Evolutionary conservation across 495 filamentous ascomycete species (phyloP).

Genomic region (Platismatia glauca): DNA sequence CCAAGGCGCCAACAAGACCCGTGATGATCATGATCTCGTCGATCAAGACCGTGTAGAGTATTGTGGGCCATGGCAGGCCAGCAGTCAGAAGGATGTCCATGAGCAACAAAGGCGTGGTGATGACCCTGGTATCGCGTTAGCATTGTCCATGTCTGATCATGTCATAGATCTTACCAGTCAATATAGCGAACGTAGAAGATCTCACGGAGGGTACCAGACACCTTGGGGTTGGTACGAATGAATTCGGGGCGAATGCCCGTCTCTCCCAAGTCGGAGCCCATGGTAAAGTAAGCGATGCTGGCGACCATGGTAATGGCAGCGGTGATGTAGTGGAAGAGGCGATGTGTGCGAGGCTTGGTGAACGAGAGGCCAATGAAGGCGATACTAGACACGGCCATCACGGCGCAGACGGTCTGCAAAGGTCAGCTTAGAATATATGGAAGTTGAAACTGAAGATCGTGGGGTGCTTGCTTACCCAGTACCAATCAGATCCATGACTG

Average conservation of each 20-base stretch:
- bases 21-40: constrained; percentile 55
- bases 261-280: constrained; percentile 60
- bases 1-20: constrained; percentile 54
- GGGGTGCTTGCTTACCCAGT: constrained; percentile 35
- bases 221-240: constrained; percentile 32
- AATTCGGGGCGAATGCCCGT: constrained; percentile 52
- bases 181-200: constrained; percentile 68
- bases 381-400: constrained; percentile 35
- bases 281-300: constrained; percentile 58
- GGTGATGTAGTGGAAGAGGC: constrained; percentile 64
- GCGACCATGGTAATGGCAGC: constrained; percentile 51
- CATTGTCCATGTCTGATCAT: constrained; percentile 12
- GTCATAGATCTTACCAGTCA: constrained; percentile 44
- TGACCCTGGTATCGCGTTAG: constrained; percentile 26
- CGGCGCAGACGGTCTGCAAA: constrained; percentile 29
- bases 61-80: constrained; percentile 55
- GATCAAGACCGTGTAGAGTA: constrained; percentile 52
- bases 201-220: constrained; percentile 43
- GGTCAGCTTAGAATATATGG: background rate
- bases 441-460: background rate
- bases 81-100: constrained; percentile 55
- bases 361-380: constrained; percentile 39
- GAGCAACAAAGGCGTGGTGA: constrained; percentile 46
- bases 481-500: constrained; percentile 49
- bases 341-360: constrained; percentile 41